A percentile compares a stretch with the other conserved stretches of the same genome.
phyloP scores from a whole-genome alignment of 2,329 filamentous ascomycete genomes.

The Parascedosporium putredinis region DNA sequence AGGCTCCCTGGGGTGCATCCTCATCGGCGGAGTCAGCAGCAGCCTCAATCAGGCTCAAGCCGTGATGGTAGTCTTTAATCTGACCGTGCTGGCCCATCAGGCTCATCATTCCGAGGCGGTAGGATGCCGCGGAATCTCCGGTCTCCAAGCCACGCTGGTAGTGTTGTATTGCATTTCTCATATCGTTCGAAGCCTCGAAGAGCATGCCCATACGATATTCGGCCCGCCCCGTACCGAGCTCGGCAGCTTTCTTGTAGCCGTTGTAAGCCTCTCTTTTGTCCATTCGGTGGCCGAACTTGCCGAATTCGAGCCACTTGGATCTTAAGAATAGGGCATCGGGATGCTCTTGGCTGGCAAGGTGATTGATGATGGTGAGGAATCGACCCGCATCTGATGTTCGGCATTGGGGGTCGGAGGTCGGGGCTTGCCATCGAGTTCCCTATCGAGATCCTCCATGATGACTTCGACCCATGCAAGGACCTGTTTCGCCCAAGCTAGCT shows the following conservation, averaged over 20 bases:
- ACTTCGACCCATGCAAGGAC: constrained; percentile 82
- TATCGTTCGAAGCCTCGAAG: constrained; percentile 89
- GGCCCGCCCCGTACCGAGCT: constrained; percentile 75
- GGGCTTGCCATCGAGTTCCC: constrained; percentile 41
- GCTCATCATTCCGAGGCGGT: constrained; percentile 94
- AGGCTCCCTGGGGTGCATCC: constrained; percentile 92
- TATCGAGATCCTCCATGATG: constrained; percentile 63
- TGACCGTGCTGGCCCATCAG: constrained; percentile 89
- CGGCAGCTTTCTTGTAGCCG: constrained; percentile 76
- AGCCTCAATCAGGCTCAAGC: constrained; percentile 70
- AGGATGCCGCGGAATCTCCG: constrained; percentile 76
- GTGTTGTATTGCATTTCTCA: constrained; percentile 80
- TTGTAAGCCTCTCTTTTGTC: constrained; percentile 93
- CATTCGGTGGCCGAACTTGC: constrained; percentile 79
- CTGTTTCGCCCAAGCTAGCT: constrained; percentile 93
- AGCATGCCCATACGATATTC: constrained; percentile 98
- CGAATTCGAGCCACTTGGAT: constrained; percentile 96
- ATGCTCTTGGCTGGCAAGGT: constrained; percentile 82
- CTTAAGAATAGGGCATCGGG: constrained; percentile 90
- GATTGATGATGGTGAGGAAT: constrained; percentile 89
- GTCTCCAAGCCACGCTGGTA: constrained; percentile 72
- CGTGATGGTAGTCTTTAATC: constrained; percentile 65
- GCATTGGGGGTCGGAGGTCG: constrained; percentile 72
- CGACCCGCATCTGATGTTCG: constrained; percentile 77
- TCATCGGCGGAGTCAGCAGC: constrained; percentile 86